Evolutionary conservation across 164 flowering plant species (phyloP).

Genomic region (Liquidambar formosana): DNA sequence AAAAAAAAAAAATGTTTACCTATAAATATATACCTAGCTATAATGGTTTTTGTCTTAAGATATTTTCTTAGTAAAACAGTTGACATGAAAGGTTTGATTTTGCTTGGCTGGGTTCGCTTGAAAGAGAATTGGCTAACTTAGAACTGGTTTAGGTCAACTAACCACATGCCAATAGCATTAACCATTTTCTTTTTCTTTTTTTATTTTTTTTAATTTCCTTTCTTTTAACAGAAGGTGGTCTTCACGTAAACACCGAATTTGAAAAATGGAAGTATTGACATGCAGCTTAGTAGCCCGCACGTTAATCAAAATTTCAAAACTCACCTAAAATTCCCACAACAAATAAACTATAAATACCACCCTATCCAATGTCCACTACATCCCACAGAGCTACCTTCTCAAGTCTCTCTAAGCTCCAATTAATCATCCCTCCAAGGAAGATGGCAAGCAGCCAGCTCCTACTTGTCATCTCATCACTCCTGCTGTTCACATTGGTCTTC

Average conservation of each 20-base stretch:
- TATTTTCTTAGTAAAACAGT: no score
- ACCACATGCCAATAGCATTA: no score
- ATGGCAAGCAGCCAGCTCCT: conserved; percentile 41
- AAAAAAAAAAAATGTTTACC: no score
- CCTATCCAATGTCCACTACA: not conserved
- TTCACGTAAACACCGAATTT: conserved; percentile 29
- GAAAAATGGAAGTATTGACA: conserved; percentile 9
- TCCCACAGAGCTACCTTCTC: conserved; percentile 2
- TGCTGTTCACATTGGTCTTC: conserved; percentile 41
- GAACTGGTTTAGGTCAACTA: no score
- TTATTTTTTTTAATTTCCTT: no score
- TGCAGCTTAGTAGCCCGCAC: conserved; percentile 37
- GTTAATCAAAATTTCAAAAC: conserved; percentile 15
- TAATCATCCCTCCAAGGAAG: conserved; percentile 10
- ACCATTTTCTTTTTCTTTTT: no score
- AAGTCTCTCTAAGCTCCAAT: not conserved
- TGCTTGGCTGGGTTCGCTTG: no score
- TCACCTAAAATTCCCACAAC: not conserved
- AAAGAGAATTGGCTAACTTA: no score
- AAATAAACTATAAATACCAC: conserved; percentile 6
- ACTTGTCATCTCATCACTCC: conserved; percentile 24
- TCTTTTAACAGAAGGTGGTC: conserved; percentile 29
- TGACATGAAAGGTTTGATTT: no score
- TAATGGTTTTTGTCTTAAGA: no score
- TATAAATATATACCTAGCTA: no score